phyloP scores from a whole-genome alignment of 2,329 filamentous ascomycete species.

The Trichoderma sp. region DNA sequence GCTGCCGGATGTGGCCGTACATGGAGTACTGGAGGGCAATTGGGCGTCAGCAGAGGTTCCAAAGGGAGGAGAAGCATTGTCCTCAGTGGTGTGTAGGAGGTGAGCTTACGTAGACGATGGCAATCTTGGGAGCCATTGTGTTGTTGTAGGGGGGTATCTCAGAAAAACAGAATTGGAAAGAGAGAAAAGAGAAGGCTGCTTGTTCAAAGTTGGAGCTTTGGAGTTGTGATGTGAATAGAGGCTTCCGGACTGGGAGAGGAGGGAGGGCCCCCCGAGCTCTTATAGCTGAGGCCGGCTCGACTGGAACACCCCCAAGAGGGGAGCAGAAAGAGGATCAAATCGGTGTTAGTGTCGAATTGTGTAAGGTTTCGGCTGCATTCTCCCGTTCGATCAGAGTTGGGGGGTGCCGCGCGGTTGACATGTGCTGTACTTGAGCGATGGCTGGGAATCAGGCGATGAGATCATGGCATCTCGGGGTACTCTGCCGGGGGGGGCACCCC shows the following conservation, averaged over 20 bases:
- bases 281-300: conserved; percentile 31
- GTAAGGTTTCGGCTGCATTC: conserved; percentile 11
- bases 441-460: conserved; percentile 3
- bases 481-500: not conserved
- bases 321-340: conserved; percentile 5
- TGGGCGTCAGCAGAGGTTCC: not conserved
- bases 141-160: conserved; percentile 15
- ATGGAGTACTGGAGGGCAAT: conserved; percentile 72
- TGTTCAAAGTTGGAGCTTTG: not conserved
- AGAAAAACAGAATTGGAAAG: conserved; percentile 7
- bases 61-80: not conserved
- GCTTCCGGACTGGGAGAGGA: conserved; percentile 22
- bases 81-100: conserved; percentile 1
- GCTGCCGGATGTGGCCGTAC: conserved; percentile 84
- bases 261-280: conserved; percentile 30
- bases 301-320: not conserved
- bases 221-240: not conserved
- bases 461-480: conserved; percentile 14
- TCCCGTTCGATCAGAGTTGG: not conserved
- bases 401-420: not conserved
- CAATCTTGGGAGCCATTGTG: conserved; percentile 86
- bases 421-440: not conserved
- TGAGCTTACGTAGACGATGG: conserved; percentile 79
- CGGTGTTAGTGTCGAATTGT: conserved; percentile 7
- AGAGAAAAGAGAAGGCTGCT: conserved; percentile 10